Base-by-base conservation (phyloP, 306 rosid species). In the Inga laurina region DNA sequence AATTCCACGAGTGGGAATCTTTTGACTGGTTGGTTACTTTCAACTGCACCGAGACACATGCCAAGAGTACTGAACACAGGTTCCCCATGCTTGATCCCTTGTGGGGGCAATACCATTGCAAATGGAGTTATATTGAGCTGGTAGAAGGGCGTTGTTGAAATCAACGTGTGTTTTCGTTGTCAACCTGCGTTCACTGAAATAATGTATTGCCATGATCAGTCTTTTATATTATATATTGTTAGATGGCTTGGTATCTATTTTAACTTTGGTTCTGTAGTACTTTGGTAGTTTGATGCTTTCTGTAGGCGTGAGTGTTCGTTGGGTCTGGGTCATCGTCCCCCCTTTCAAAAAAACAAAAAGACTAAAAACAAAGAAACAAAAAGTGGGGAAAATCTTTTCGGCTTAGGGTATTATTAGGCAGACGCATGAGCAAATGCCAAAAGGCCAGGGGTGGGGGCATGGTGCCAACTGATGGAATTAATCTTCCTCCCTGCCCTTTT, bases 1-100 rank as follows among this genome's bases (percentile, higher is more conserved):
- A 80, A 71, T 46, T 44, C 45, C 74, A n/a, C 13, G 19, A 34
- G 69, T 80, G 59, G 72, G 73, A 24, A 48, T 19, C 54, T 64
- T 64, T 66, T 18, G 44, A 2, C 45, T 18, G 49, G 11, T 11
- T 62, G 22, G 79, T 64, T 32, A 32, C 24, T 76, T 52, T 57
- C 9, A 27, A 37, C 67, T 44, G 46, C 64, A 19, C 41, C 11
- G 51, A 59, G 56, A 59, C 11, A 14, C 49, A 32, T 32, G 21
- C 52, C 16, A 44, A 35, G 62, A 12, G 24, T 15, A 27, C 22
- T 70, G 32, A 27, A 30, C 32, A 52, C 22, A 4, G 45, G 57
- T 41, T 56, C 39, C 14, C 54, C 70, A 22, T 61, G 54, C 39
- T 39, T 39, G 61, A 80, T 72, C 44, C 32, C 10, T 10, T 80